Conservation (phyloP, 2,329 filamentous ascomycete genomes). For the Acephala macrosclerotiorum region DNA sequence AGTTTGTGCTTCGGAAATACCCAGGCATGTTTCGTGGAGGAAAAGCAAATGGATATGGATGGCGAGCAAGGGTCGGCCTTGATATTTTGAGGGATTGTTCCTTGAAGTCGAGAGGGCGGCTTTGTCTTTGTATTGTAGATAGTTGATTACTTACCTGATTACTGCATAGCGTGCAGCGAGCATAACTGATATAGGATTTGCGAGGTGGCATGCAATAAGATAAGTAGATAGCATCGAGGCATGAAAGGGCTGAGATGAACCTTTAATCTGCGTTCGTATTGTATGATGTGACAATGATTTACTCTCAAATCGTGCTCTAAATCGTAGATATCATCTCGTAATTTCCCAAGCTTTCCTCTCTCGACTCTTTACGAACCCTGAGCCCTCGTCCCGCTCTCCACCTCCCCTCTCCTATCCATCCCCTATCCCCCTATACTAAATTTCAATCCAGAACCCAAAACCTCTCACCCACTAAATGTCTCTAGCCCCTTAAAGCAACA, state of each 20-base stretch:
- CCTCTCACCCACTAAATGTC: no score
- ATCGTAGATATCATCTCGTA: not conserved
- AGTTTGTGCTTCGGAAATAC: constrained; percentile 28
- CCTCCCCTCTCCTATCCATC: not conserved
- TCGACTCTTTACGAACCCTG: no score
- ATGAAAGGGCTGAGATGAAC: constrained; percentile 36
- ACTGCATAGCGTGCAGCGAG: constrained; percentile 28
- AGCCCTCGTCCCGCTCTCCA: no score
- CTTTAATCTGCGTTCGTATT: not conserved
- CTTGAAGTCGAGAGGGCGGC: not conserved
- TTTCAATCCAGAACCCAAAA: not conserved
- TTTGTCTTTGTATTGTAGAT: constrained; percentile 24
- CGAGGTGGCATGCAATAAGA: not conserved
- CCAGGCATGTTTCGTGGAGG: constrained; percentile 12
- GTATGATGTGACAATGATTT: not conserved
- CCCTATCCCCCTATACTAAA: not conserved
- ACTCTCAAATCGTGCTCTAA: no score
- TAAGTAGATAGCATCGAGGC: constrained; percentile 35
- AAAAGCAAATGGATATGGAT: constrained; percentile 2
- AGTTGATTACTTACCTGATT: constrained; percentile 27
- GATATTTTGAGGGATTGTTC: constrained; percentile 5
- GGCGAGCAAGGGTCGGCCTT: constrained; percentile 28
- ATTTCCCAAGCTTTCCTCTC: no score
- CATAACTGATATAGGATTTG: not conserved
- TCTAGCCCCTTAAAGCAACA: no score